Conservation (phyloP, 495 filamentous ascomycete genomes). For the Neurospora sp. region DNA sequence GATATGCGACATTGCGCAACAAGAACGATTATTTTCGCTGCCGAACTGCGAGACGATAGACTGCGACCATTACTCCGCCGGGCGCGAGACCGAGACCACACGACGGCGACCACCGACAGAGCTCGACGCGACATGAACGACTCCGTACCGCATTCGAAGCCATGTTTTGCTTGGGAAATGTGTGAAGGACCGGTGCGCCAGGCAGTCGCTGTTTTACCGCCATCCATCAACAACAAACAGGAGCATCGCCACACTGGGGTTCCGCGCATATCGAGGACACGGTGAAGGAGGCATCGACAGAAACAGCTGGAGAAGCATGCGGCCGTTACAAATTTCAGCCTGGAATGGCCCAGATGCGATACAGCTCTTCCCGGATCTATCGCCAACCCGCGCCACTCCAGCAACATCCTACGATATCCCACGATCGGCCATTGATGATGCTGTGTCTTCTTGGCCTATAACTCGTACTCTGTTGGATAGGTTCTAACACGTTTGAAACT, state of each 20-base stretch:
- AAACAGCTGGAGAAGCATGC: background rate
- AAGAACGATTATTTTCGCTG: background rate
- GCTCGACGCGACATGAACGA: background rate
- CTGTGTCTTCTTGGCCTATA: background rate
- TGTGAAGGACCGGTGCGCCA: background rate
- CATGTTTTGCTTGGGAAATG: background rate
- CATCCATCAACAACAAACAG: background rate
- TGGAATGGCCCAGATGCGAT: background rate
- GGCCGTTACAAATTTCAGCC: background rate
- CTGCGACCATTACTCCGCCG: background rate
- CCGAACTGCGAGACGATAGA: background rate
- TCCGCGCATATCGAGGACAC: background rate
- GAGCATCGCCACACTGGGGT: background rate
- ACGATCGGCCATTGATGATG: background rate
- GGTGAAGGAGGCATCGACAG: background rate
- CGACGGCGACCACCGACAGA: background rate
- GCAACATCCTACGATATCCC: background rate
- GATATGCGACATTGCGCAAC: background rate
- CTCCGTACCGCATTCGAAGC: background rate
- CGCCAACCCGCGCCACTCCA: background rate
- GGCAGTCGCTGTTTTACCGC: background rate
- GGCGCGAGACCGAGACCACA: background rate
- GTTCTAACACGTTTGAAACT: constrained; percentile 20
- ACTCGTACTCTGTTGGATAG: constrained; percentile 4
- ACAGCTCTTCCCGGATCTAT: background rate